phyloP scores from a whole-genome alignment of 139 green algal genomes.

The Chlamydomonas schloesseri region DNA sequence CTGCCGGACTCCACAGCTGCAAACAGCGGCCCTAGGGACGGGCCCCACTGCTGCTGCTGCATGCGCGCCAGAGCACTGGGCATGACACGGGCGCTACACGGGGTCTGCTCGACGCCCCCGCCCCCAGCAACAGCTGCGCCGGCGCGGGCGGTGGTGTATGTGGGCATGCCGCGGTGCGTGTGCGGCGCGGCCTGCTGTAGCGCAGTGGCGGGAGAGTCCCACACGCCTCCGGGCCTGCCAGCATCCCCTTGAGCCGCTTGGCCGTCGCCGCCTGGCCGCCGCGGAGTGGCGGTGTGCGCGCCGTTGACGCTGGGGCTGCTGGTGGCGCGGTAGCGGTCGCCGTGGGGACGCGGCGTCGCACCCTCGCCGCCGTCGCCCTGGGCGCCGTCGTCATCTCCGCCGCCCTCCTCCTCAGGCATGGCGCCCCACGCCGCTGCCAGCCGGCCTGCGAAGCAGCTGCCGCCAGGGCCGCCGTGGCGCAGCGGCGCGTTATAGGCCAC shows the following conservation, averaged over 20 bases:
- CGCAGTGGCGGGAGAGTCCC: neutral
- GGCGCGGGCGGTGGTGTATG: neutral
- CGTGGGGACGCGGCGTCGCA: no score
- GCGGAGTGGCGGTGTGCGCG: neutral
- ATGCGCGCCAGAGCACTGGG: neutral
- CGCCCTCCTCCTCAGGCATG: no score
- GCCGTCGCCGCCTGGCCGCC: neutral
- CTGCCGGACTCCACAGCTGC: neutral
- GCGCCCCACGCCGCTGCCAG: neutral
- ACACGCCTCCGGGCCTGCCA: no score
- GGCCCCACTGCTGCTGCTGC: neutral
- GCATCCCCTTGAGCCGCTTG: no score
- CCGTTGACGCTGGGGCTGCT: neutral
- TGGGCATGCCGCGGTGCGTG: neutral
- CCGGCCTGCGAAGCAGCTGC: neutral
- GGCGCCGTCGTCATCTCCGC: no score
- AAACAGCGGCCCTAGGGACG: neutral
- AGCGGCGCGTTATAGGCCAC: neutral
- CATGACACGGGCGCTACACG: neutral
- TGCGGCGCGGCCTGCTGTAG: neutral
- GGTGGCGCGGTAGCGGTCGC: neutral
- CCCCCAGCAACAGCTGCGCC: neutral
- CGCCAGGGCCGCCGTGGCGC: neutral
- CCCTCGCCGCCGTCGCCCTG: no score
- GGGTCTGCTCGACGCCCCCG: neutral